These are phyloP conservation scores for Onygena corvina DNA, from an alignment of 2,329 filamentous ascomycete species.

Conservation along the genomic window DNA sequence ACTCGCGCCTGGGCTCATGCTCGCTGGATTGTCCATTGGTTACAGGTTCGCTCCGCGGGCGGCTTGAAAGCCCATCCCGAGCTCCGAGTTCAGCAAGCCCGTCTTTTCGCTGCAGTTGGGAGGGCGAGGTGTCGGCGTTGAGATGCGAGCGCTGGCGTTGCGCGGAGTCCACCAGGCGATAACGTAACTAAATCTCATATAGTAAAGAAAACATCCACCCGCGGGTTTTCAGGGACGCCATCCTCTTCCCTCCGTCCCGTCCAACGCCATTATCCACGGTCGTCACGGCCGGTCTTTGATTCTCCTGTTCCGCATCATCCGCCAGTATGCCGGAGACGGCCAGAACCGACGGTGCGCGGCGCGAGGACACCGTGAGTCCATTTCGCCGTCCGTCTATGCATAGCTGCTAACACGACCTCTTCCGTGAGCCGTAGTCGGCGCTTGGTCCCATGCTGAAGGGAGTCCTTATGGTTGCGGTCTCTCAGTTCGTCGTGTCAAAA, in stretches of 20 bases:
- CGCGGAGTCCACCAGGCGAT: too few relatives aligned
- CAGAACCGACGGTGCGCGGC: conserved; percentile 2
- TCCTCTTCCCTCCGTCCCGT: too few relatives aligned
- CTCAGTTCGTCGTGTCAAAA: conserved; percentile 46
- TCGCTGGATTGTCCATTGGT: conserved; percentile 27
- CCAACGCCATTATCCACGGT: not conserved
- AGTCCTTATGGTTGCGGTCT: conserved; percentile 47
- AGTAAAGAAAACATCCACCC: not conserved
- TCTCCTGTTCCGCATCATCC: not conserved
- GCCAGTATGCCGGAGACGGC: not conserved
- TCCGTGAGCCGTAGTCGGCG: conserved; percentile 5
- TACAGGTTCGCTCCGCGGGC: conserved; percentile 20
- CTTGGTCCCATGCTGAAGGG: conserved; percentile 40
- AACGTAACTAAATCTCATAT: not conserved
- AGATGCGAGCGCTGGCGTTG: not conserved
- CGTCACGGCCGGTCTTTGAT: not conserved
- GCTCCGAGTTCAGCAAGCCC: not conserved
- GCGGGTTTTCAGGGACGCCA: not conserved
- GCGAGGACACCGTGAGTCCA: conserved; percentile 2
- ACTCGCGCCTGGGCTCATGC: conserved; percentile 15
- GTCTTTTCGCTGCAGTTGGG: not conserved
- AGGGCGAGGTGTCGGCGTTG: not conserved
- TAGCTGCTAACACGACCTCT: not conserved
- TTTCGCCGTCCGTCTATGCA: too few relatives aligned
- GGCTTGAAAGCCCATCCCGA: conserved; percentile 5